phyloP scores from a whole-genome alignment of 441 rosid species.

The Croton laevigatus region DNA sequence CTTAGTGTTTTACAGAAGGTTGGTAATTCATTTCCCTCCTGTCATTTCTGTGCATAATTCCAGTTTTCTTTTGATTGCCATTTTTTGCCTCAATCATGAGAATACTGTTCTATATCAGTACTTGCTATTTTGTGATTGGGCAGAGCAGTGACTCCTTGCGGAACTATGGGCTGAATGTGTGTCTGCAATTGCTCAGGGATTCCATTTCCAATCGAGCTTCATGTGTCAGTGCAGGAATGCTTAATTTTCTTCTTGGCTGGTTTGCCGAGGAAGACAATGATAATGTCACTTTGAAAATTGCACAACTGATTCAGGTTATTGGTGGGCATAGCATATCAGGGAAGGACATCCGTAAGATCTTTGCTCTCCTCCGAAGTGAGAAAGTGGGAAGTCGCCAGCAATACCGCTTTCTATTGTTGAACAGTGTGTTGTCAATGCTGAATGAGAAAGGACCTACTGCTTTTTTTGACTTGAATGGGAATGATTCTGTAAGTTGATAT shows the following conservation, averaged over 20 bases:
- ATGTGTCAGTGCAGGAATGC: slow-evolving; percentile 97
- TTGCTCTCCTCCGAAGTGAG: slow-evolving; percentile 96
- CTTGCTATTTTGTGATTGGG: slow-evolving; percentile 66
- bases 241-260: slow-evolving; percentile 97
- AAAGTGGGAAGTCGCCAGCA: slow-evolving; percentile 84
- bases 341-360: slow-evolving; percentile 97
- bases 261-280: slow-evolving; percentile 84
- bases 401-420: slow-evolving; percentile 80
- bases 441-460: slow-evolving; percentile 99
- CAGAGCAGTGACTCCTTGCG: slow-evolving; percentile 99
- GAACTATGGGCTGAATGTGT: slow-evolving; percentile 81
- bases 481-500: slow-evolving; percentile 80
- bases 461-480: slow-evolving; percentile 91
- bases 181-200: slow-evolving; percentile 89
- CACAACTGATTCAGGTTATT: slow-evolving; percentile 85
- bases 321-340: slow-evolving; percentile 99
- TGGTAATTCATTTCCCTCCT: slow-evolving; percentile 36
- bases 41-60: slow-evolving; percentile 4
- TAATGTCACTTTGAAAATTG: slow-evolving; percentile 73
- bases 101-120: slow-evolving; percentile 33
- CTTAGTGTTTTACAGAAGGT: slow-evolving; percentile 97
- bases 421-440: slow-evolving; percentile 85
- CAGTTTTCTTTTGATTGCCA: background rate
- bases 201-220: slow-evolving; percentile 96
- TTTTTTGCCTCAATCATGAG: slow-evolving; percentile 4